Evolutionary conservation across 768 basidiomycete genomes (phyloP), one percentile per base, ranked within the genome.

Genomic region (Tremella fuciformis): DNA sequence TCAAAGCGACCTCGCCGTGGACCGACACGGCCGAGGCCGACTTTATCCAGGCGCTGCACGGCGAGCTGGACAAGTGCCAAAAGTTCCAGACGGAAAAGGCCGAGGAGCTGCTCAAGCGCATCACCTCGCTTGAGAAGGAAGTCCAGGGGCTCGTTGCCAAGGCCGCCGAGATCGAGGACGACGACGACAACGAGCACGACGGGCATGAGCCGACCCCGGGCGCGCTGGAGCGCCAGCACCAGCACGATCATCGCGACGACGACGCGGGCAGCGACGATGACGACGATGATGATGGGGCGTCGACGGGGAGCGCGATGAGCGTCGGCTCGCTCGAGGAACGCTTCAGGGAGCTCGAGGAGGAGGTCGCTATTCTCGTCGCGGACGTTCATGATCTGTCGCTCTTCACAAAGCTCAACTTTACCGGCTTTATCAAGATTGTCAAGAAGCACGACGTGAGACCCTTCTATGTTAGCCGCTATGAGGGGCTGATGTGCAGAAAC

Each of bases 371-470:
- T 41, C 84, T 99, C 44, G 94, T 99, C 16, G 94, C 94, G 0
- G 81, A 82, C 60, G 81, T 80, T 3, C 78, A 80, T 53, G 79
- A 80, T 55, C 82, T 93, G 40, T 91, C 92, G 1, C 80, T 97
- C 26, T 88, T 93, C 75, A 93, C 94, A 2, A 98, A 98, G 75
- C 84, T 98, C 55, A 98, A 98, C 76, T 92, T 97, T 70, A 97
- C 96, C 1, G 96, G 96, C 9, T 99, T 99, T 76, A 88, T 97
- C 82, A 99, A 99, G 80, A 97, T 97, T 61, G 81, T 97, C 61
- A 97, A 98, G 83, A 73, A 73, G 53, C 71, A 73, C 50, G 71
- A 73, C 59, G 71, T 73, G 88, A 87, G 49, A 6, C 15, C 6
- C 7, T n/a, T 24, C 3, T 6, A 21, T 24, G 26, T 3, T 16